Evolutionary conservation across 2,329 filamentous ascomycete genomes (phyloP).

Genomic region (Cladosporium oxysporum): DNA sequence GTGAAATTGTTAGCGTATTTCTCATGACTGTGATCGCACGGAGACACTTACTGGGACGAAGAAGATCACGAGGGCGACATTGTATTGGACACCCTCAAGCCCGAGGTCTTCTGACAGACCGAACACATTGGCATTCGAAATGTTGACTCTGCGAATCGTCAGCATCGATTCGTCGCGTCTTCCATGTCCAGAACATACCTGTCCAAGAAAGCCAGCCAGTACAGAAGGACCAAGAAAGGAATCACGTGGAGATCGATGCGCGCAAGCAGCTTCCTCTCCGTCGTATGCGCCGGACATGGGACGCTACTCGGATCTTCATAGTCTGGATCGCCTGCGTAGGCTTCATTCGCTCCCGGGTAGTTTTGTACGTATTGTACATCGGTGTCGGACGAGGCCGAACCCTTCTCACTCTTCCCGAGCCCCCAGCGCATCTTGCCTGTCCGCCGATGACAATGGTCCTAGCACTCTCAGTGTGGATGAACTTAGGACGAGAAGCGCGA

Average conservation of each 20-base stretch:
- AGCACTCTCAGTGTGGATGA: not conserved
- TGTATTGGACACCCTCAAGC: slow-evolving; percentile 50
- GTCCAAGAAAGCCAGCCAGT: slow-evolving; percentile 53
- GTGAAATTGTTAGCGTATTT: not conserved
- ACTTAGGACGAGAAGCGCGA: not conserved
- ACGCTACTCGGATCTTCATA: slow-evolving; percentile 40
- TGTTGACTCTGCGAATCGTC: slow-evolving; percentile 48
- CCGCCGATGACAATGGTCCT: not conserved
- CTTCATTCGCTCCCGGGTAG: slow-evolving; percentile 24
- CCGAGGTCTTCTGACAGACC: slow-evolving; percentile 50
- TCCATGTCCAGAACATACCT: slow-evolving; percentile 3
- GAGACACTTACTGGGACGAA: slow-evolving; percentile 43
- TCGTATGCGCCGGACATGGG: slow-evolving; percentile 51
- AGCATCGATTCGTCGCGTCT: not conserved
- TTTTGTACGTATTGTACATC: slow-evolving; percentile 20
- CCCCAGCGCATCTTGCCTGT: slow-evolving; percentile 14
- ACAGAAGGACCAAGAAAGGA: slow-evolving; percentile 53
- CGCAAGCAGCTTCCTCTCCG: slow-evolving; percentile 47
- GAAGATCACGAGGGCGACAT: slow-evolving; percentile 56
- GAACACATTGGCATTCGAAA: slow-evolving; percentile 55
- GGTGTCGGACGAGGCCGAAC: slow-evolving; percentile 10
- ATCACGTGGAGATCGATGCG: slow-evolving; percentile 52
- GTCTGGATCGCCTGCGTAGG: slow-evolving; percentile 7
- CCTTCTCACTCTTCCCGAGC: slow-evolving; percentile 16
- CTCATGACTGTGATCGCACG: not conserved